Base-by-base conservation (phyloP, 768 basidiomycete genomes). In the Scleroderma bovista region DNA sequence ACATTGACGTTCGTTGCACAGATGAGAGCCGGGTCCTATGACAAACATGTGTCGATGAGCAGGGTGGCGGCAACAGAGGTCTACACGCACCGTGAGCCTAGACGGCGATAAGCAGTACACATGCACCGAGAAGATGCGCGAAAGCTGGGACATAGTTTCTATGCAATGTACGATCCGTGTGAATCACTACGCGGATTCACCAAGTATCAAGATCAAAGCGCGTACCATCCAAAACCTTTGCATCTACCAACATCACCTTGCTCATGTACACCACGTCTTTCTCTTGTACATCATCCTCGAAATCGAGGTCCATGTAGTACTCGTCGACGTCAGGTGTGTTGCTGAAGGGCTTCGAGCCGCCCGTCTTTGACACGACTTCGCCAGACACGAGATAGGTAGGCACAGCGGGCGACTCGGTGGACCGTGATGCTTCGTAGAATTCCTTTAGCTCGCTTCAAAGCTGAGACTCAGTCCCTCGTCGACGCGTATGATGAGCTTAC, bases 321-420 rank as follows among this genome's bases (percentile, higher is more conserved):
- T 55, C 47, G 12, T 60, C 55, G 15, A 9, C 47, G 12, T 60
- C 55, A 15, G 11, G 53, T 55, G 11, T 44, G 37, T 17, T 51
- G 49, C 41, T 12, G 41, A 44, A 26, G 46, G 43, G 39, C 38
- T 50, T 34, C 22, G 45, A 37, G 17, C 6, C 53, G 13, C 3
- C 44, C 37, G 47, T 43, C 7, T 45, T 51, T 44, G 68, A 53
- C 45, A 63, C 49, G 2, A 72, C 62, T 47, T 82, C 77, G 22
- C 89, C 89, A 13, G 75, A 79, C 12, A 92, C 57, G 33, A 87
- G 66, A 67, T 86, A 90, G 0, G 87, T 90, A n/a, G 89, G 87
- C 24, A 69, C 57, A 2, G 61, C 55, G 2, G 58, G 51, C 17
- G 55, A 17, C 45, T 58, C 48, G 47, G 70, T 71, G 36, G 69